These are phyloP conservation scores for Diutina rugosa DNA, from an alignment of 1,139 yeast genomes.

Conservation along the genomic window DNA sequence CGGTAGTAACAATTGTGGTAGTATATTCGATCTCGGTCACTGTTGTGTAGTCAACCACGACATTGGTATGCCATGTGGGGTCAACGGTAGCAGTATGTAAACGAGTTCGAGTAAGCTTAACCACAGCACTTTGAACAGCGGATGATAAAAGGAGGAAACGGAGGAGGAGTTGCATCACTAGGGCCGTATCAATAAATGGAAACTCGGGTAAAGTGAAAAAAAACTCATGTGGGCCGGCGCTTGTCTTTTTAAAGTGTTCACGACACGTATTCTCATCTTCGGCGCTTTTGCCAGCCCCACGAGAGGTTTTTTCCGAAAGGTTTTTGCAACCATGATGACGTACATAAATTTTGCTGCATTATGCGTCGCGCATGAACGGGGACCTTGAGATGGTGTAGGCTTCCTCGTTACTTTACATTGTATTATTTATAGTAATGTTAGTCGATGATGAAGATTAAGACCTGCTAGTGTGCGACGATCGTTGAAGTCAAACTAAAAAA, in stretches of 20 bases:
- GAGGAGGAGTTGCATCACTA: slow-evolving; percentile 2
- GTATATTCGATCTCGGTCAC: not conserved
- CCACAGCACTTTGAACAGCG: slow-evolving; percentile 1
- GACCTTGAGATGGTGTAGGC: not conserved
- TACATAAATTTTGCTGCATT: not conserved
- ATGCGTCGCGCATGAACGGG: not conserved
- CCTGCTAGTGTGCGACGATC: not conserved
- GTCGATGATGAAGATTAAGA: not conserved
- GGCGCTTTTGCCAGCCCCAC: not conserved
- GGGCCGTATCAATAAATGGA: not conserved
- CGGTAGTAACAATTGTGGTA: not conserved
- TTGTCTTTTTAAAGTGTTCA: not conserved
- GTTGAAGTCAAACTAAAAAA: not conserved
- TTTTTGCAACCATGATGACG: not conserved
- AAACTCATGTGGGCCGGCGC: not conserved
- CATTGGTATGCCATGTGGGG: not conserved
- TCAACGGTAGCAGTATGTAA: not conserved
- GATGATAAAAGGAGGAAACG: not conserved
- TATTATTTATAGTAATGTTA: not conserved
- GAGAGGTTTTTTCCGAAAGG: not conserved
- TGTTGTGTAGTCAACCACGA: not conserved
- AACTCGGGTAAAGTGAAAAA: not conserved
- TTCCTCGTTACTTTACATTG: too few relatives aligned
- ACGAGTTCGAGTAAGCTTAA: not conserved
- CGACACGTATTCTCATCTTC: not conserved